phyloP scores from a whole-genome alignment of 345 rosid species.

The Syzygium grande region DNA sequence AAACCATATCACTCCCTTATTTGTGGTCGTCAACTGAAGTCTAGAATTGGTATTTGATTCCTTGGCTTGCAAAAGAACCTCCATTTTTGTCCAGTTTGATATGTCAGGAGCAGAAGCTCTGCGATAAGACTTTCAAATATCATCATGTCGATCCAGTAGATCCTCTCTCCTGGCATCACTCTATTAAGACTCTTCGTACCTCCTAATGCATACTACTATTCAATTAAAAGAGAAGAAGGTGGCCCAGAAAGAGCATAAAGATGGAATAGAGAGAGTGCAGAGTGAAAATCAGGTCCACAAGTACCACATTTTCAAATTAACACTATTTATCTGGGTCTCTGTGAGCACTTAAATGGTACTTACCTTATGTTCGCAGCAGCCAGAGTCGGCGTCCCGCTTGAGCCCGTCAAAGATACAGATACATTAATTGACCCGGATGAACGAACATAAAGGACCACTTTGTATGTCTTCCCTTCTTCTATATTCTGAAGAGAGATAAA shows the following conservation, averaged over 20 bases:
- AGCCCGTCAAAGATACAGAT: constrained; percentile 58
- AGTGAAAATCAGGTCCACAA: neutral
- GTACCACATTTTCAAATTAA: neutral
- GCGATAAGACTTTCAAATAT: constrained; percentile 7
- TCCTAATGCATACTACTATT: neutral
- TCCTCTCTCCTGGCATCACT: neutral
- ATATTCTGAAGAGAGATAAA: constrained; percentile 42
- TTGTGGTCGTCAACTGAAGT: constrained; percentile 68
- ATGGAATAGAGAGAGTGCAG: neutral
- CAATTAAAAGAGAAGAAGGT: neutral
- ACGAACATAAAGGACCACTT: constrained; percentile 61
- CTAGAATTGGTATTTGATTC: constrained; percentile 58
- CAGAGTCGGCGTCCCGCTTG: constrained; percentile 49
- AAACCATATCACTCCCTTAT: constrained; percentile 77
- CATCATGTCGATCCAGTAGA: neutral
- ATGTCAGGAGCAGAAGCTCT: constrained; percentile 75
- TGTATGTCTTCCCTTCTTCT: constrained; percentile 68
- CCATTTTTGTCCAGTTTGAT: constrained; percentile 74
- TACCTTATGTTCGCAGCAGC: constrained; percentile 61
- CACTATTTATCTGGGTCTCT: neutral
- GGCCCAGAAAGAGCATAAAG: neutral
- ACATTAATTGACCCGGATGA: constrained; percentile 53
- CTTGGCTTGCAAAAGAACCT: constrained; percentile 62
- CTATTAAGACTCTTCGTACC: neutral
- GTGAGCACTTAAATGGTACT: constrained; percentile 4